Evolutionary conservation across 129 eudicot species (phyloP).

Genomic region (Chrysanthemum lavandulifolium): DNA sequence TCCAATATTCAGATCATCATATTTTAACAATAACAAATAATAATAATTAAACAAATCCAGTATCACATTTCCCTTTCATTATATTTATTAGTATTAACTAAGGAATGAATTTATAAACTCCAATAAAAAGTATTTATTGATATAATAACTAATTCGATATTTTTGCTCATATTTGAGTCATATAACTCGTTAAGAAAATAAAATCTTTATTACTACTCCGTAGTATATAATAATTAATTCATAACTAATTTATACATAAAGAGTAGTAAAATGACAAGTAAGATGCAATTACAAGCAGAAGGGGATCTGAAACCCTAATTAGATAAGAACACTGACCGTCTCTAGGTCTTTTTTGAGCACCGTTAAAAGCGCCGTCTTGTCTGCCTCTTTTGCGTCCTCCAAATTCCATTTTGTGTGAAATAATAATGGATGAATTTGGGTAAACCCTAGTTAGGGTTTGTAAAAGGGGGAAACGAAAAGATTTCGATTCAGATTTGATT

Average conservation of each 20-base stretch:
- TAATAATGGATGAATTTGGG: no score
- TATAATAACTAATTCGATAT: no score
- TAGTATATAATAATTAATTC: no score
- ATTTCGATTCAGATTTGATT: not conserved
- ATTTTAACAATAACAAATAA: not conserved
- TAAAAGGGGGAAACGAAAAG: not conserved
- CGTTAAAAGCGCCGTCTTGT: conserved; percentile 47
- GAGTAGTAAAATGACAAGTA: no score
- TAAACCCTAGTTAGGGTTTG: not conserved
- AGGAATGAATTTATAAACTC: not conserved
- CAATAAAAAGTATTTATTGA: not conserved
- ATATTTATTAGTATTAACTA: no score
- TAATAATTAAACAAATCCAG: no score
- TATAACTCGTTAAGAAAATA: no score
- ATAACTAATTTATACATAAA: no score
- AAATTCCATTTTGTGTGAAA: conserved; percentile 38
- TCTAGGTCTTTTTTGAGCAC: conserved; percentile 50
- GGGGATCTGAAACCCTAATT: not conserved
- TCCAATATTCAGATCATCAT: not conserved
- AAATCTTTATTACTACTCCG: no score
- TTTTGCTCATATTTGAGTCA: no score
- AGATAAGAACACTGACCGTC: conserved; percentile 44
- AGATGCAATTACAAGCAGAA: not conserved
- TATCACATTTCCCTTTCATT: no score
- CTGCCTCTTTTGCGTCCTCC: conserved; percentile 62